Evolutionary conservation across 1,284 basidiomycete genomes (phyloP).

Genomic region (Cutaneotrichosporon sp.): DNA sequence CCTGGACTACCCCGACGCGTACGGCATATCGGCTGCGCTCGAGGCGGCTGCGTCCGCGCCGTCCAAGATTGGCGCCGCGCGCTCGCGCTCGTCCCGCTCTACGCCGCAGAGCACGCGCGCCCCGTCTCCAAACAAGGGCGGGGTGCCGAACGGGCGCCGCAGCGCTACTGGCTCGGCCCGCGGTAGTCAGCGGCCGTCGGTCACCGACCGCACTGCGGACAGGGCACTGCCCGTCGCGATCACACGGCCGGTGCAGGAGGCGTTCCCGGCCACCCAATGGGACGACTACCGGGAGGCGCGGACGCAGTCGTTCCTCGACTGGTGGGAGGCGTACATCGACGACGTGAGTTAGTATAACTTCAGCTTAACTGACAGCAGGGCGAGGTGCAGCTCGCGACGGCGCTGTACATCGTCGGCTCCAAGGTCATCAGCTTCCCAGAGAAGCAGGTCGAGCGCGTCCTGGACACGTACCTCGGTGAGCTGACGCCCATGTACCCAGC

Average conservation of each 20-base stretch:
- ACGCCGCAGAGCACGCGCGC: slow-evolving; percentile 26
- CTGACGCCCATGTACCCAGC: not conserved
- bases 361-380: slow-evolving; percentile 29
- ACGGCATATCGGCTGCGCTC: slow-evolving; percentile 28
- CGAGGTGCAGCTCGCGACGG: slow-evolving; percentile 45
- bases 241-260: slow-evolving; percentile 16
- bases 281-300: slow-evolving; percentile 20
- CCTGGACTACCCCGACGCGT: slow-evolving; percentile 35
- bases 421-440: slow-evolving; percentile 34
- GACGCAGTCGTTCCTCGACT: slow-evolving; percentile 28
- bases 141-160: not conserved
- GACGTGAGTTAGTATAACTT: slow-evolving; percentile 36
- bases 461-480: slow-evolving; percentile 44
- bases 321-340: slow-evolving; percentile 46
- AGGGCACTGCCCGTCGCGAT: slow-evolving; percentile 13
- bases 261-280: slow-evolving; percentile 16
- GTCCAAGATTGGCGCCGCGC: not conserved
- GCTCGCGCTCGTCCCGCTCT: slow-evolving; percentile 11
- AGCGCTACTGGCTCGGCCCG: slow-evolving; percentile 8
- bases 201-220: slow-evolving; percentile 11
- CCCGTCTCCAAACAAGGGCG: slow-evolving; percentile 9
- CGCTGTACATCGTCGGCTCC: slow-evolving; percentile 34
- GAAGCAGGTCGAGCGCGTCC: slow-evolving; percentile 37
- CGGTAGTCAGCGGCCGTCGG: slow-evolving; percentile 17
- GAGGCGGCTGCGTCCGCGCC: slow-evolving; percentile 8